Evolutionary conservation across 257 asterid species (phyloP).

Genomic region (Ligustrum vulgare): DNA sequence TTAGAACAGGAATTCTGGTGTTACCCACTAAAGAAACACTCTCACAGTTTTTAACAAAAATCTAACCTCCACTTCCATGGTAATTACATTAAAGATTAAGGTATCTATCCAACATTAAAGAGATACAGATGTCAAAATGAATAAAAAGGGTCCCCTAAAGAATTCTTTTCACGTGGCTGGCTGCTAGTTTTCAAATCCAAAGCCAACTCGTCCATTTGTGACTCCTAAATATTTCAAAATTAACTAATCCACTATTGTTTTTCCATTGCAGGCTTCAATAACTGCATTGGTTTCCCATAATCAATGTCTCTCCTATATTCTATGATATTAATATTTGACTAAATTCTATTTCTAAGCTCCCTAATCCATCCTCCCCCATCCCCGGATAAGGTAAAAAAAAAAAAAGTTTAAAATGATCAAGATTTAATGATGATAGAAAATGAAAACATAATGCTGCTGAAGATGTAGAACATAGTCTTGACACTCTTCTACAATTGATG

Average conservation of each 20-base stretch:
- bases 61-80: background rate
- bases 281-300: background rate
- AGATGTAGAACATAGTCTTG: background rate
- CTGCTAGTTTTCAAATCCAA: background rate
- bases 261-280: background rate
- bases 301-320: background rate
- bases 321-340: background rate
- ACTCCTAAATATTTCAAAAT: background rate
- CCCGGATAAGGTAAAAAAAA: background rate
- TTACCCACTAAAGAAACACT: background rate
- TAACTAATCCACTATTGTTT: background rate
- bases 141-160: background rate
- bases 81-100: background rate
- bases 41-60: background rate
- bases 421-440: background rate
- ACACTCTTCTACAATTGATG: background rate
- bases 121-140: background rate
- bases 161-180: background rate
- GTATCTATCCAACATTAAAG: background rate
- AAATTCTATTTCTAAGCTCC: conserved; percentile 6
- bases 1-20: background rate
- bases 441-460: background rate
- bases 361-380: background rate
- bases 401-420: background rate
- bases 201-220: background rate